Evolutionary conservation across 2,329 filamentous ascomycete genomes (phyloP), one percentile per base, ranked within the genome.

Genomic region (Dactylellina cionopaga): DNA sequence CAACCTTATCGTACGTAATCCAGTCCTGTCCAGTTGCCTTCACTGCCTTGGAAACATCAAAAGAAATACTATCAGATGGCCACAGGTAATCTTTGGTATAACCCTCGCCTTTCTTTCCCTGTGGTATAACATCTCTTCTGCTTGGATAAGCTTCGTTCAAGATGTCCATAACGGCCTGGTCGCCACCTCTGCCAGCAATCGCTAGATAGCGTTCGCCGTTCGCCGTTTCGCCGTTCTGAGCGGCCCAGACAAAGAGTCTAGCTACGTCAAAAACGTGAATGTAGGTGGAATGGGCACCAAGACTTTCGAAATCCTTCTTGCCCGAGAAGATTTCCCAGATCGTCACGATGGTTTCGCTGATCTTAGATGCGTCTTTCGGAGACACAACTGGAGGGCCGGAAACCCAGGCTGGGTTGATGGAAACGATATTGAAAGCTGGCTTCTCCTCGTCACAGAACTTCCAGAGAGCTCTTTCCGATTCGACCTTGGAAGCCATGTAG

Each of bases 401-500:
- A 2, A 83, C 81, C 59, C 81, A 80, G 3, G 78, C 77, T 6
- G 82, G 82, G 51, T 83, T 81, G 13, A 84, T 74, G 2, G 79
- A 76, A 17, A 81, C 78, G 56, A 83, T 77, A 0, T 80, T 77
- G 47, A 83, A 84, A 0, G 41, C 15, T 0, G 81, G 81, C 68
- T 81, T 78, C 39, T 78, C 74, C 33, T 80, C 79, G 5, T 79
- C 76, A 11, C 78, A 65, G 76, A 90, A 88, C 1, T 85, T 82
- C 89, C 89, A 91, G 1, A 88, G 87, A 0, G 88, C 86, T 68
- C 84, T 85, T 77, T 91, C 89, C 0, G 88, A 88, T 72, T 92
- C 89, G 1, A 85, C 85, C 81, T 90, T 90, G 75, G 84, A 85
- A 6, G 83, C 85, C 33, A 81, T 78, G 72, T 84, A 84, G 33